phyloP scores from a whole-genome alignment of 2,329 filamentous ascomycete genomes.

The Fusarium stilboides region DNA sequence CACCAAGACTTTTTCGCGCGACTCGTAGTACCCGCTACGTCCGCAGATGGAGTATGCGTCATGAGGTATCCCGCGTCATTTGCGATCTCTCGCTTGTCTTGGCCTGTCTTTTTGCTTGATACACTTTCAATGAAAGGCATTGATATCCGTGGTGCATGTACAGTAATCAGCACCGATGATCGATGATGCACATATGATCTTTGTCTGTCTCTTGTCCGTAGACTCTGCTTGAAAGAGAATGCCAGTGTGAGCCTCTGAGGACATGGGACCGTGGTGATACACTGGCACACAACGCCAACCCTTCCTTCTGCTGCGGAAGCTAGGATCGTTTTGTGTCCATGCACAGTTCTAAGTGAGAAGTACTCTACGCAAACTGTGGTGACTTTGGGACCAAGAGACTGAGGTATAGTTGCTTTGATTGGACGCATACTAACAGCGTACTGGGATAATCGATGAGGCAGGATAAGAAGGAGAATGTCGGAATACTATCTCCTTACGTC shows the following conservation, averaged over 20 bases:
- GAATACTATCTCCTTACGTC: conserved; percentile 23
- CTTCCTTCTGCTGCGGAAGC: conserved; percentile 32
- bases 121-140: conserved; percentile 13
- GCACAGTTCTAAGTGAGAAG: conserved; percentile 34
- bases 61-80: conserved; percentile 42
- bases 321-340: conserved; percentile 38
- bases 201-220: conserved; percentile 23
- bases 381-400: conserved; percentile 22
- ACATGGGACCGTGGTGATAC: conserved; percentile 39
- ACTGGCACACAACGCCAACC: conserved; percentile 33
- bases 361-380: conserved; percentile 18
- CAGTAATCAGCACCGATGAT: conserved; percentile 17
- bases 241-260: conserved; percentile 9
- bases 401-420: conserved; percentile 23
- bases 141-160: conserved; percentile 9
- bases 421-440: conserved; percentile 3
- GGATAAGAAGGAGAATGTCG: conserved; percentile 24
- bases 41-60: conserved; percentile 48
- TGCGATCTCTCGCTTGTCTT: conserved; percentile 23
- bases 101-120: conserved; percentile 21
- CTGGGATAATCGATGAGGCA: conserved; percentile 14
- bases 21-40: conserved; percentile 48
- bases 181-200: conserved; percentile 44
- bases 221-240: conserved; percentile 23
- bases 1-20: conserved; percentile 34